Base-by-base conservation (phyloP, 371 early-diverging fungal genomes). In the Dichotomocladium elegans region DNA sequence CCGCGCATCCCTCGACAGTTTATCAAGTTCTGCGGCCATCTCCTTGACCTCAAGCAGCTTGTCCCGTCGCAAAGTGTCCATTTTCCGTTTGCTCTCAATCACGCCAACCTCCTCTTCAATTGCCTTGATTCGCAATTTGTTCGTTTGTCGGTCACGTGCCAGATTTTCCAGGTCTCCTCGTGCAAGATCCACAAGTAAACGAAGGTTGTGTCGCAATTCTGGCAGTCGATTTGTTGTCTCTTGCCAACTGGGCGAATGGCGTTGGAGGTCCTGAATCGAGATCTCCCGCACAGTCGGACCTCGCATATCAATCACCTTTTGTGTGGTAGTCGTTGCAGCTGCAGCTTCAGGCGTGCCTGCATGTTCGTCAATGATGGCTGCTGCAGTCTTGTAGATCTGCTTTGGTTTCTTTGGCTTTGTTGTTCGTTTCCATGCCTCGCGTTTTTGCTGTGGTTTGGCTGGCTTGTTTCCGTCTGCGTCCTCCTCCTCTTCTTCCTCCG, bases 301-400 rank as follows among this genome's bases (percentile, higher is more conserved):
- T 0, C 89, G 89, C 90, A 91, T 88, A 62, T 93, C 93, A 27
- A 91, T 70, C 40, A 93, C 84, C 61, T 90, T 92, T 57, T 77
- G 81, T 35, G 63, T 79, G 3, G 63, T 58, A 9, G 34, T 52
- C 17, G 60, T 52, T 12, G 66, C 51, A 49, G 60, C 49, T 26
- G 62, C 53, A 28, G 52, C 58, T 25, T 58, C 67, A 14, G 51
- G 42, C 34, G 63, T 59, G n/a, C 53, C 59, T 14, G 68, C 37
- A 2, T 53, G 44, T 17, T 63, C 59, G 6, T 60, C 61, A 47
- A 81, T 59, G 27, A 91, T 70, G 41, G 92, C 87, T 15, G 81
- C 74, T 3, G 91, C 91, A 2, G 89, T 89, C 64, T 87, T 88
- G 61, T 88, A 92, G 21, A 73, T 66, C 3, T 69, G 60, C 58